Conservation (phyloP, 352 stramenopile species). For the Elongisporangium prolatum region DNA sequence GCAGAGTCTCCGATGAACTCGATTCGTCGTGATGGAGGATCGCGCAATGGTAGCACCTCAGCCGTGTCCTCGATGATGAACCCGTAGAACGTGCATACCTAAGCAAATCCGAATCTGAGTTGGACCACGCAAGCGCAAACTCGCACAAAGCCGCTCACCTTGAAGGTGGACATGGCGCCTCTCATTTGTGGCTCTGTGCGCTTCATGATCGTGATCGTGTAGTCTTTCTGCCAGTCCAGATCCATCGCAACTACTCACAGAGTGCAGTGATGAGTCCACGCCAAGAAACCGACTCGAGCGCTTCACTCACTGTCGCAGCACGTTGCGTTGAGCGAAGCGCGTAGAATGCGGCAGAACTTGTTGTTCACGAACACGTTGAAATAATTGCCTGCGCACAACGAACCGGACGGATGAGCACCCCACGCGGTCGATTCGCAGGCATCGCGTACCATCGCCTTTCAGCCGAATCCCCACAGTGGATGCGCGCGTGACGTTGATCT, state of each 20-base stretch:
- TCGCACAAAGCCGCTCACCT: slow-evolving; percentile 25
- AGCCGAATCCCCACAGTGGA: slow-evolving; percentile 68
- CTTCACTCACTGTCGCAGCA: slow-evolving; percentile 65
- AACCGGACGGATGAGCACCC: neutral
- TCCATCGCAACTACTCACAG: slow-evolving; percentile 44
- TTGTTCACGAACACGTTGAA: slow-evolving; percentile 87
- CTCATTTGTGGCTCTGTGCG: slow-evolving; percentile 83
- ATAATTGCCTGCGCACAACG: slow-evolving; percentile 63
- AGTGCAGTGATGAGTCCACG: neutral
- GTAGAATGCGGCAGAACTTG: slow-evolving; percentile 67
- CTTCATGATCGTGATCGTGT: slow-evolving; percentile 73
- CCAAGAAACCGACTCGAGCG: neutral
- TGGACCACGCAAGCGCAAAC: neutral
- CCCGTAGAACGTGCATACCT: slow-evolving; percentile 87
- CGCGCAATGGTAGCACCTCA: slow-evolving; percentile 46
- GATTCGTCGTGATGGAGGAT: slow-evolving; percentile 47
- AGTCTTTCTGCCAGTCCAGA: slow-evolving; percentile 42
- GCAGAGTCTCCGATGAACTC: slow-evolving; percentile 85
- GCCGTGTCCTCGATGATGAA: slow-evolving; percentile 75
- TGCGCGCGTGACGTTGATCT: slow-evolving; percentile 54
- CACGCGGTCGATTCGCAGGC: slow-evolving; percentile 9
- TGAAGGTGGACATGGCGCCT: slow-evolving; percentile 83
- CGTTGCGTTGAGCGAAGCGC: slow-evolving; percentile 65
- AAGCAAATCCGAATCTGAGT: neutral
- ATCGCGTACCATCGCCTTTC: slow-evolving; percentile 68